A percentile compares a stretch with the other conserved stretches of the same genome.
Evolutionary conservation across 306 rosid species (phyloP).

Genomic region (Cucurbita pepo): DNA sequence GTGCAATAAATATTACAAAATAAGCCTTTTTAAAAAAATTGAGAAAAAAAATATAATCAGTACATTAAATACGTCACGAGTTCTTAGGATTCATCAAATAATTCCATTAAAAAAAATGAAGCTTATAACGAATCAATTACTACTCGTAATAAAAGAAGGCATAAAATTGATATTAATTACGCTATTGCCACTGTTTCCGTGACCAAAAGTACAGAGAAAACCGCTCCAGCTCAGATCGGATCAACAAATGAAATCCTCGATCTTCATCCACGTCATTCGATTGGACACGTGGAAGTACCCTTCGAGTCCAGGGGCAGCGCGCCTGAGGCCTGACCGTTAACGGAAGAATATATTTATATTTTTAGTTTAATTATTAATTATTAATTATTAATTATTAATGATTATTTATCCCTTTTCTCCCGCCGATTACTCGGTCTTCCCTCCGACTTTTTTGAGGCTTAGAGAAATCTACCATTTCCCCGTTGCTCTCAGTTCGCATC

Average conservation of each 20-base stretch:
- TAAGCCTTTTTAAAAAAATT: no score
- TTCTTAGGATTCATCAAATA: not conserved
- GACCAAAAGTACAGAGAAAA: not conserved
- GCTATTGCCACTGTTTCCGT: constrained; percentile 27
- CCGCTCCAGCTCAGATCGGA: not conserved
- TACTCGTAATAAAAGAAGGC: not conserved
- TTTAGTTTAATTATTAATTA: no score
- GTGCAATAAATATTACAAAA: no score
- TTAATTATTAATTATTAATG: no score
- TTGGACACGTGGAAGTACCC: constrained; percentile 14
- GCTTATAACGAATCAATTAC: not conserved
- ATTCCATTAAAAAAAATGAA: not conserved
- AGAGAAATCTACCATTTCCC: not conserved
- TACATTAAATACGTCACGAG: not conserved
- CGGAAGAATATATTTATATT: not conserved
- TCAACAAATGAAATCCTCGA: not conserved
- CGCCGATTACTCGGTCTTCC: not conserved
- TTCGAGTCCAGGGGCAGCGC: no score
- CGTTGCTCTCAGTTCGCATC: constrained; percentile 1
- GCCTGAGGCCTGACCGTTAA: not conserved
- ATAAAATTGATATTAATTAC: constrained; percentile 2
- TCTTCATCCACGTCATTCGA: constrained; percentile 11
- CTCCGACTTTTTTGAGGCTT: not conserved
- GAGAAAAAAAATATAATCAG: not conserved
- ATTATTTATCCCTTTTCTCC: not conserved